A percentile compares a stretch with the other conserved stretches of the same genome.
Evolutionary conservation across 2,329 filamentous ascomycete genomes (phyloP).

Genomic region (Drechslerella coelobrocha): DNA sequence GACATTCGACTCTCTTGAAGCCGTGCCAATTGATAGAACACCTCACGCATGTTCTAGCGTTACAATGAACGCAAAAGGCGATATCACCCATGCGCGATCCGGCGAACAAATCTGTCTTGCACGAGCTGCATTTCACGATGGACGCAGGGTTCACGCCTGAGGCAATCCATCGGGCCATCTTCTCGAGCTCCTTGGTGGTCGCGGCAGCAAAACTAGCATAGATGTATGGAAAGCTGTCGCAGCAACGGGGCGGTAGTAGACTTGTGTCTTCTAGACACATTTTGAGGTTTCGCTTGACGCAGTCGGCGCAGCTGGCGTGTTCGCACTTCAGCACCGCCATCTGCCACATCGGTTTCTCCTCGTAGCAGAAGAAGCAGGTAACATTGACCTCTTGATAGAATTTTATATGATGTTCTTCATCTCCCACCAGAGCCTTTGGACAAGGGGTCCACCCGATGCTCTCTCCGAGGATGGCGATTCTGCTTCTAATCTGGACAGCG

Average conservation of each 20-base stretch:
- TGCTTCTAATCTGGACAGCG: conserved; percentile 19
- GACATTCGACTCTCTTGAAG: conserved; percentile 22
- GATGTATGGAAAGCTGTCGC: conserved; percentile 14
- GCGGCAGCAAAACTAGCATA: conserved; percentile 26
- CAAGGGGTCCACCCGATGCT: conserved; percentile 36
- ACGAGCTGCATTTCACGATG: conserved; percentile 13
- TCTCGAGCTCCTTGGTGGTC: conserved; percentile 16
- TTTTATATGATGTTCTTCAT: not conserved
- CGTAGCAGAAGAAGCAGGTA: conserved; percentile 38
- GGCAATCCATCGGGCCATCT: conserved; percentile 26
- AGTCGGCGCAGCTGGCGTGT: conserved; percentile 27
- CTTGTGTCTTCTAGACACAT: conserved; percentile 41
- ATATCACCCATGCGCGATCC: conserved; percentile 19
- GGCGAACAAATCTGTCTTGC: conserved; percentile 16
- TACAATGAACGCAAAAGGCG: conserved; percentile 21
- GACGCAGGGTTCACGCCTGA: conserved; percentile 11
- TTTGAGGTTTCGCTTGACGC: conserved; percentile 23
- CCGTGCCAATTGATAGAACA: conserved; percentile 24
- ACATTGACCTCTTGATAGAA: conserved; percentile 19
- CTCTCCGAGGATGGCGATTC: conserved; percentile 34
- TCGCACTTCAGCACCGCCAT: conserved; percentile 25
- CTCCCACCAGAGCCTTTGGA: not conserved
- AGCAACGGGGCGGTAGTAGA: conserved; percentile 25
- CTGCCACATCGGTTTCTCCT: conserved; percentile 30
- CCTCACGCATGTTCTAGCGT: conserved; percentile 26